Base-by-base conservation (phyloP, 2,329 filamentous ascomycete species). In the Plenodomus tracheiphilus region DNA sequence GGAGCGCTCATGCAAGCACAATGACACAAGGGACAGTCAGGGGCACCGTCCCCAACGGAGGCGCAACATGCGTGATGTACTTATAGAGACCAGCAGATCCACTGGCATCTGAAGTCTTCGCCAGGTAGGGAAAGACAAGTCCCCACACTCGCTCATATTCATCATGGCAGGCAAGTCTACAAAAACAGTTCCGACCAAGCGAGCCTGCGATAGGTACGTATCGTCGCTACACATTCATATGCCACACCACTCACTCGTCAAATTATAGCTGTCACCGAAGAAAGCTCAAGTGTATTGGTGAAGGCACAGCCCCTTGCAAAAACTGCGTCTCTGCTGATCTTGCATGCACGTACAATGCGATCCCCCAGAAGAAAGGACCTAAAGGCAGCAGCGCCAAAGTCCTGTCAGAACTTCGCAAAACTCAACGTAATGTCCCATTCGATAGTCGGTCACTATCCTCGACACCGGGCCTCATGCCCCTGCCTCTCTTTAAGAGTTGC, bases 311-410 rank as follows among this genome's bases (percentile, higher is more conserved):
- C 46, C 81, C 83, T 3, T 86, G 83, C 73, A 81, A 83, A 67
- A 84, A 85, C 62, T 86, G 83, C 66, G 70, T 77, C 44, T 79
- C 79, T 48, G 81, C 83, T 22, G 78, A 80, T 19, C 76, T 86
- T 51, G 77, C 74, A n/a, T 86, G 83, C 73, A 85, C 83, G 56
- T 82, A 84, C 66, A 84, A 85, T 60, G 82, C 84, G 59, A 79
- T 86, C 37, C 83, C 83, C 13, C 81, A 83, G 67, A 85, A 85
- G 69, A 81, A 85, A 58, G 83, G 83, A 2, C 83, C 83, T 10
- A 86, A 85, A 61, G 80, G 81, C 20, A 83, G 81, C 41, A 78
- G 81, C 51, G 83, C 83, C 30, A 81, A 84, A 56, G 82, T 86
- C 35, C 83, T 86, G 49, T 83, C 83, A 52, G 82, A 85, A 69